phyloP scores from a whole-genome alignment of 2,329 filamentous ascomycete genomes.

The Periconia macrospinosa region DNA sequence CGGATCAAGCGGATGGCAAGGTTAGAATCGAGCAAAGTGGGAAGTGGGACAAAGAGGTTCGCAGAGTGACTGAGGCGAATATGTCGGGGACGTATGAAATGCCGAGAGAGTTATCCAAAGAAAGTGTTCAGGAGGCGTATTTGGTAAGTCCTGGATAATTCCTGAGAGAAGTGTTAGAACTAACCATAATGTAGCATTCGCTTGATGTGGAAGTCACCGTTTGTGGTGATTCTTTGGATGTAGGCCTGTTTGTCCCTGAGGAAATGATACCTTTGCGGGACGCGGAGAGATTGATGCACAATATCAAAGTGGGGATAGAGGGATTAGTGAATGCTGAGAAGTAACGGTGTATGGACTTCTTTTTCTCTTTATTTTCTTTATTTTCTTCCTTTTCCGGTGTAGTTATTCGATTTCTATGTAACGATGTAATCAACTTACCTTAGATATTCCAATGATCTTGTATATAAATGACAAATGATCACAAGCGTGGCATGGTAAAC shows the following conservation, averaged over 20 bases:
- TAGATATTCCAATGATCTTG: too few relatives aligned
- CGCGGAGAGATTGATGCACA: slow-evolving; percentile 40
- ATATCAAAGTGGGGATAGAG: slow-evolving; percentile 26
- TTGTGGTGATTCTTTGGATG: slow-evolving; percentile 50
- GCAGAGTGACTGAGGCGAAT: slow-evolving; percentile 15
- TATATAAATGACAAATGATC: too few relatives aligned
- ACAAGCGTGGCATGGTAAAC: too few relatives aligned
- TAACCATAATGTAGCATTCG: slow-evolving; percentile 47
- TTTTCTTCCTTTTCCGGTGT: background rate
- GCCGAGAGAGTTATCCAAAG: slow-evolving; percentile 23
- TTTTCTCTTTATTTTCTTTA: background rate
- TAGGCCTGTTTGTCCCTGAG: slow-evolving; percentile 56
- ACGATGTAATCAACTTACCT: too few relatives aligned
- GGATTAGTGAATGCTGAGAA: background rate
- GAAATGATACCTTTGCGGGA: slow-evolving; percentile 45
- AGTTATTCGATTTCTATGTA: too few relatives aligned
- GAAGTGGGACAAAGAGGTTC: slow-evolving; percentile 22
- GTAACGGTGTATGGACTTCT: background rate
- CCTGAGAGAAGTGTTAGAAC: background rate
- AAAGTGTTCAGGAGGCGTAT: slow-evolving; percentile 33
- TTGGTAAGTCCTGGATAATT: slow-evolving; percentile 36
- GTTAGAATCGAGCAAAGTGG: slow-evolving; percentile 20
- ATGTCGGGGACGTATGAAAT: slow-evolving; percentile 9
- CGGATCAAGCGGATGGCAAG: background rate
- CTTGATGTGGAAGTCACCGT: slow-evolving; percentile 60